These are phyloP conservation scores for Trichosporon asahii DNA, from an alignment of 1,284 basidiomycete species.

Conservation along the genomic window DNA sequence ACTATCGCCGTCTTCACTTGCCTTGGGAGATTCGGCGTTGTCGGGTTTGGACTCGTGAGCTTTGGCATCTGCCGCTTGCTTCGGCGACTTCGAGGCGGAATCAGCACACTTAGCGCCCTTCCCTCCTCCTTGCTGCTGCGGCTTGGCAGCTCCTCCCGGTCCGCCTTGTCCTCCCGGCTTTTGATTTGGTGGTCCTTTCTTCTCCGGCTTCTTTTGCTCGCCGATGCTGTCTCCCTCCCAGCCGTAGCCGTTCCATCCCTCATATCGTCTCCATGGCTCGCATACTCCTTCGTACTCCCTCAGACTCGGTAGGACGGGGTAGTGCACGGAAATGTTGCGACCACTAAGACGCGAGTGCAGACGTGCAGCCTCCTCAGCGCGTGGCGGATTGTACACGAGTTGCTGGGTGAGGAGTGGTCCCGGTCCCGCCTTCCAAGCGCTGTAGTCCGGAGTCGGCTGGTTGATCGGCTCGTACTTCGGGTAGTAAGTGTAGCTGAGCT, in stretches of 20 bases:
- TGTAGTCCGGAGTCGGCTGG: background rate
- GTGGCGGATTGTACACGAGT: slow-evolving; percentile 9
- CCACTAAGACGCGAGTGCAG: slow-evolving; percentile 26
- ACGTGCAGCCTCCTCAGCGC: slow-evolving; percentile 20
- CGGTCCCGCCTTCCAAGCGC: slow-evolving; percentile 3
- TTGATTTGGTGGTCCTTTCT: slow-evolving; percentile 10
- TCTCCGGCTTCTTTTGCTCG: slow-evolving; percentile 5
- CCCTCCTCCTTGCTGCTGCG: background rate
- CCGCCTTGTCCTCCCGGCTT: slow-evolving; percentile 13
- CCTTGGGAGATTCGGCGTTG: background rate
- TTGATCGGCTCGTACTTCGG: slow-evolving; percentile 34
- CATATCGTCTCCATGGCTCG: slow-evolving; percentile 18
- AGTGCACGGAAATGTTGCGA: slow-evolving; percentile 31
- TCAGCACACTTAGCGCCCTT: background rate
- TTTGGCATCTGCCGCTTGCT: background rate
- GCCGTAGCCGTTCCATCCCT: slow-evolving; percentile 40
- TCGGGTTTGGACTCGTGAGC: background rate
- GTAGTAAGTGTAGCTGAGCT: slow-evolving; percentile 33
- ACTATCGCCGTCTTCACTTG: background rate
- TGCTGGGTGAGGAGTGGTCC: slow-evolving; percentile 3
- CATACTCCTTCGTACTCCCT: slow-evolving; percentile 24
- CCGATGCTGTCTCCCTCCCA: slow-evolving; percentile 36
- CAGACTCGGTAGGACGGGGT: slow-evolving; percentile 36
- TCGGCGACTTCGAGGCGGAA: background rate
- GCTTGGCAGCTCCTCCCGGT: slow-evolving; percentile 15